Base-by-base conservation (phyloP, 2,329 filamentous ascomycete species). In the Talaromyces sp. region DNA sequence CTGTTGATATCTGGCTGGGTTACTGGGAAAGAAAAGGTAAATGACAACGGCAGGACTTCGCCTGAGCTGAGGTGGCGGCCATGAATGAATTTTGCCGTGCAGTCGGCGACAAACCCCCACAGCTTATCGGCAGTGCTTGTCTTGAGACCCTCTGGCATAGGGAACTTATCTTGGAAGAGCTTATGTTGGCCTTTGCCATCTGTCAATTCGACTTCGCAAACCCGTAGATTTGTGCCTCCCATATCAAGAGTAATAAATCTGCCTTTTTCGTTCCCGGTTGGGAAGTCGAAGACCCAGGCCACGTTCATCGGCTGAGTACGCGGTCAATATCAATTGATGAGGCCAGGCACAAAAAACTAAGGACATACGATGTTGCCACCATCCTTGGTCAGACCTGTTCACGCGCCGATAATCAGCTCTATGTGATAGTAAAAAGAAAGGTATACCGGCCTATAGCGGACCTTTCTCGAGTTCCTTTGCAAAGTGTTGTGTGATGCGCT, bases 21-120 rank as follows among this genome's bases (percentile, higher is more conserved):
- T 19, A 91, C 91, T 3, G 92, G 92, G 72, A 93, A 96, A 1
- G 90, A 93, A 77, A 96, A 96, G 17, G 92, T 96, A 78, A 96
- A 96, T 67, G 91, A 90, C 3, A 96, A 83, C 15, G 89, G 88
- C n/a, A 88, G 67, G 65, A 84, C 80, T 44, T 77, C 51, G 5
- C 33, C 28, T 0, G 44, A 36, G 13, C 59, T 65, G 59, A 84
- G 82, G 70, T 91, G 86, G 73, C 92, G 88, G 62, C 89, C 87
- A 70, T 91, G 84, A 58, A 96, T 83, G 73, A 96, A 96, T 70
- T 90, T 86, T 73, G 89, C 82, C 54, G 96, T 79, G 71, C 90
- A 92, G 73, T 93, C 90, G 69, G 91, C 90, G 71, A 96, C 89
- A 75, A 93, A 95, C 67, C 89, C 89, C 89, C 91, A 96, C 0